Evolutionary conservation across 2,329 filamentous ascomycete species (phyloP), one percentile per base, ranked within the genome.

Genomic region (Coniochaeta ligniaria): DNA sequence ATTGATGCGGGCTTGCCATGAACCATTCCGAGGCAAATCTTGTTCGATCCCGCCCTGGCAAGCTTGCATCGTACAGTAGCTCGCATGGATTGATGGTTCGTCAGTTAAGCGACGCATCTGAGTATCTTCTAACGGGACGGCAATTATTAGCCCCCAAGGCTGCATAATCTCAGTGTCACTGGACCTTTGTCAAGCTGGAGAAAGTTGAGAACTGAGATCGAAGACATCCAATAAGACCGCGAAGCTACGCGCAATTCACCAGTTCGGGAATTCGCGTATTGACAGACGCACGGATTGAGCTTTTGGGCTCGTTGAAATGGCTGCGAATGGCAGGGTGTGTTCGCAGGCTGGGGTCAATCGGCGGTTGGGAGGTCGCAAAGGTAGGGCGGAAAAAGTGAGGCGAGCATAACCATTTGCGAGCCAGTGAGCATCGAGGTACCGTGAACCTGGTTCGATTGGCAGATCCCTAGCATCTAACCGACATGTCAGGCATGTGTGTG

Each of bases 361-460:
- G 26, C 47, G 22, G 47, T 6, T 57, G 26, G 16, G 50, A 36
- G 35, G 35, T 59, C n/a, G 58, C 14, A 36, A 38, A 54, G 61
- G n/a, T 31, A 43, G 31, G 59, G 45, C 31, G 50, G 61, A 57
- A 35, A 57, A 61, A 60, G 66, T 68, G 66, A 68, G 66, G 66
- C 66, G 66, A 59, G 63, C 65, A 36, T 57, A 33, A 43, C 12
- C n/a, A 52, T 60, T 38, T 52, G 35, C 35, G n/a, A 58, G 56
- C 65, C 65, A 68, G 62, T 67, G 45, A 52, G 26, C 20, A 52
- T 52, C 22, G 26, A 52, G 22, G 22, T 12, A 52, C 14, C 22
- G 14, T 26, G 17, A 31, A 52, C 24, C 47, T 7, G 22, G 47
- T 52, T 52, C 14, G 47, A n/a, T 31, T 52, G 11, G 47, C 2